Conservation (phyloP, 225 moss, liverwort and hornwort species). For the Takakia lepidozioides region DNA sequence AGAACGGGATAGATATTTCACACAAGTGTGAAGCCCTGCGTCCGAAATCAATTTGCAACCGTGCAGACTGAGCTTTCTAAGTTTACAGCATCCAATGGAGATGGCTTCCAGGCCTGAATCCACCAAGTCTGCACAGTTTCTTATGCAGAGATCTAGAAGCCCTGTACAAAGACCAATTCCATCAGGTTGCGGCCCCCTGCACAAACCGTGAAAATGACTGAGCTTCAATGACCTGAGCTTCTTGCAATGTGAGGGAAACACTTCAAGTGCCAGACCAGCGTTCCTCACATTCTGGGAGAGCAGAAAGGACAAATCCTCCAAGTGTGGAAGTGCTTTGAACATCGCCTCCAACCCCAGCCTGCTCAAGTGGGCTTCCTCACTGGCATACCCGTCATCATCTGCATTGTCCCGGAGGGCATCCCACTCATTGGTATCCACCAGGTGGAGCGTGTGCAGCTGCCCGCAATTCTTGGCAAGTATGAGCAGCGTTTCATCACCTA, state of each 20-base stretch:
- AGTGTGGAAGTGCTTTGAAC: slow-evolving; percentile 60
- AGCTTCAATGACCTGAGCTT: slow-evolving; percentile 57
- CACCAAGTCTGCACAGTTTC: slow-evolving; percentile 61
- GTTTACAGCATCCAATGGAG: slow-evolving; percentile 50
- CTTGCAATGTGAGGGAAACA: slow-evolving; percentile 48
- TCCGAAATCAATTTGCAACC: slow-evolving; percentile 61
- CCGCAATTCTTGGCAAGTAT: slow-evolving; percentile 54
- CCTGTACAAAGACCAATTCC: slow-evolving; percentile 57
- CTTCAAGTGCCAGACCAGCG: slow-evolving; percentile 46
- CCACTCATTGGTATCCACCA: slow-evolving; percentile 71
- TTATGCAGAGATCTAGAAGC: slow-evolving; percentile 50
- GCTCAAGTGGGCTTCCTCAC: slow-evolving; percentile 52
- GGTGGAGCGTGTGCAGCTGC: slow-evolving; percentile 56
- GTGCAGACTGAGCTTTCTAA: slow-evolving; percentile 48
- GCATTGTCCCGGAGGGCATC: slow-evolving; percentile 22
- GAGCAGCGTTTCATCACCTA: slow-evolving; percentile 56
- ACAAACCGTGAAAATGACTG: slow-evolving; percentile 80
- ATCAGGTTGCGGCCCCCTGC: slow-evolving; percentile 51
- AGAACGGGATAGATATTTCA: slow-evolving; percentile 31
- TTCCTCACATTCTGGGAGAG: slow-evolving; percentile 66
- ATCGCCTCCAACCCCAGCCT: slow-evolving; percentile 65
- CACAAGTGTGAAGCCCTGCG: slow-evolving; percentile 51
- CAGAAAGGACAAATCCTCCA: slow-evolving; percentile 58
- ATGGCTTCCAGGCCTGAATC: slow-evolving; percentile 46
- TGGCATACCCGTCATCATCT: slow-evolving; percentile 46